Evolutionary conservation across 805 yeast species (phyloP), one percentile per base, ranked within the genome.

Genomic region (Candida ficus): DNA sequence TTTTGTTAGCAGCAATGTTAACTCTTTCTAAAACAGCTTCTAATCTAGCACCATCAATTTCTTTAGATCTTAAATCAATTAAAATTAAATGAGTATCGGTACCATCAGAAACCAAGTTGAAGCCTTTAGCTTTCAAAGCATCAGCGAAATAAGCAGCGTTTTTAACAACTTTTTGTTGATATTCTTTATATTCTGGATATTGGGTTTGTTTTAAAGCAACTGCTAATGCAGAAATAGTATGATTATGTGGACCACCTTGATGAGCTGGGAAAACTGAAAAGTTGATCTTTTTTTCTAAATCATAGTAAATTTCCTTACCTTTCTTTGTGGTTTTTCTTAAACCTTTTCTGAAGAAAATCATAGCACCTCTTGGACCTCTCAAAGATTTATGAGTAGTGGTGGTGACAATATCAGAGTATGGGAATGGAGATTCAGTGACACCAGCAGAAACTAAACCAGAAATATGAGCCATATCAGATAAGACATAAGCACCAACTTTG

Each of bases 161-260:
- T 52, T 76, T 73, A 41, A 91, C 76, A 22, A 91, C 95, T 52
- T 78, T 76, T 59, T 76, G 67, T 69, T 91, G 98, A 71, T 91
- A 91, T 56, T 78, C 73, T 63, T 76, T 83, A 71, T 81, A 91
- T 64, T 87, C 96, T 29, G 95, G 95, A 35, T 91, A 73, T 38
- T 77, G 71, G 42, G 96, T 90, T 72, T 91, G 98, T 61, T 87
- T 87, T 58, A 91, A 76, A 29, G 98, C 98, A 43, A 89, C 91
- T 25, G 98, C 95, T 54, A 91, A 73, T 17, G 98, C 98, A 49
- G 96, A 80, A 59, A 91, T 91, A 55, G 98, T 91, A 68, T 91
- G 97, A 72, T 91, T 91, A 68, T 91, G 98, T 53, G 99, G 99
- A 61, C 99, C 99, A 73, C 99, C 99, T 73, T 91, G 99, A 66